Conservation (phyloP, 805 yeast genomes). For the Starmerella vaccinii region DNA sequence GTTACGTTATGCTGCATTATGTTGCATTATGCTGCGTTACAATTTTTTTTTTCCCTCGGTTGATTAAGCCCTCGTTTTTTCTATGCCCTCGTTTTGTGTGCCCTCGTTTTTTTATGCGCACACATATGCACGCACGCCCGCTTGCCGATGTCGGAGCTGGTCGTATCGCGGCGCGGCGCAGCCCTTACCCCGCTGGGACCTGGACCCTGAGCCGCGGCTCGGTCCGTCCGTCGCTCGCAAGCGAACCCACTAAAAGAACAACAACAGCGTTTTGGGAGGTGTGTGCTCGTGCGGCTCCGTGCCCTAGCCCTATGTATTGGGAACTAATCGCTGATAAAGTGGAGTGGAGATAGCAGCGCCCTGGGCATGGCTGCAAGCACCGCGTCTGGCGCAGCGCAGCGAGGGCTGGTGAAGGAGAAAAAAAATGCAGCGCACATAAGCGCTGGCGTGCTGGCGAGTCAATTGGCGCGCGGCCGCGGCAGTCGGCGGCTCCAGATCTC, state of each 20-base stretch:
- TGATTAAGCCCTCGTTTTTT: too few relatives aligned
- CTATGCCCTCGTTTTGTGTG: too few relatives aligned
- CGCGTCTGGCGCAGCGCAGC: too few relatives aligned
- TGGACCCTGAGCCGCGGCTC: background rate
- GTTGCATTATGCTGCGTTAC: too few relatives aligned
- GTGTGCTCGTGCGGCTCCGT: background rate
- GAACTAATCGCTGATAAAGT: background rate
- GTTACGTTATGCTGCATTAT: too few relatives aligned
- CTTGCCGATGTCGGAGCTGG: too few relatives aligned
- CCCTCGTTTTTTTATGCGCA: too few relatives aligned
- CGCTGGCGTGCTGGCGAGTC: background rate
- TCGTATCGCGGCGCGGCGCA: background rate
- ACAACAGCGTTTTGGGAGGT: too few relatives aligned
- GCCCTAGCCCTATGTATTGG: background rate
- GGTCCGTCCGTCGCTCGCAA: background rate
- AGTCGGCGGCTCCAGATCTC: background rate
- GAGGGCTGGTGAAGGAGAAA: background rate
- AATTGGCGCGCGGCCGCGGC: background rate
- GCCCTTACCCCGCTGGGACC: background rate
- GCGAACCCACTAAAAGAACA: too few relatives aligned
- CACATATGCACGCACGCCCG: too few relatives aligned
- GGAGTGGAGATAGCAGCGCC: background rate
- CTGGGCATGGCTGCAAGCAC: too few relatives aligned
- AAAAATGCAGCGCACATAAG: background rate
- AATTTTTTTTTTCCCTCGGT: background rate